Evolutionary conservation across 1,284 basidiomycete species (phyloP).

Genomic region (Tilletia indica): DNA sequence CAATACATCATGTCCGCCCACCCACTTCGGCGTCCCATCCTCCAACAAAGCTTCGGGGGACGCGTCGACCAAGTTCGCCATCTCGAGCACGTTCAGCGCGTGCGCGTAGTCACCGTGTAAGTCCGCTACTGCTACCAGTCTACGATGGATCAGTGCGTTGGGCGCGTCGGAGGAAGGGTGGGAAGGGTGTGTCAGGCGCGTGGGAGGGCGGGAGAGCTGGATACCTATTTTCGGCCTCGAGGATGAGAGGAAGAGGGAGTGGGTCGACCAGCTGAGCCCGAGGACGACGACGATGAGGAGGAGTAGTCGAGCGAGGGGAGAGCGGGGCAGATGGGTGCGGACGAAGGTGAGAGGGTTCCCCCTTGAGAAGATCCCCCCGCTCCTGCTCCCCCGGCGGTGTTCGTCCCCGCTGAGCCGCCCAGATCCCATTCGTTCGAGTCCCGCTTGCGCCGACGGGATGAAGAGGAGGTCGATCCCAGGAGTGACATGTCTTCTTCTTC

Average conservation of each 20-base stretch:
- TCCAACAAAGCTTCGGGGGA: not conserved
- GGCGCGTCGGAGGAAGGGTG: not conserved
- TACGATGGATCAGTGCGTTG: conserved; percentile 17
- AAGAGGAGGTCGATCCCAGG: no score
- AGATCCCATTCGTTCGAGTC: no score
- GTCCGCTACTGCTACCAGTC: conserved; percentile 49
- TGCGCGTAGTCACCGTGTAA: conserved; percentile 51
- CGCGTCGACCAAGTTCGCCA: conserved; percentile 34
- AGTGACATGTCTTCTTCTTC: no score
- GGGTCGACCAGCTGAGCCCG: not conserved
- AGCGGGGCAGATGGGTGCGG: not conserved
- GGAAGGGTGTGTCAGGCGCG: not conserved
- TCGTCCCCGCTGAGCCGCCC: no score
- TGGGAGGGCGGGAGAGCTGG: not conserved
- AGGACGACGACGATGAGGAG: not conserved
- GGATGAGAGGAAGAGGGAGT: not conserved
- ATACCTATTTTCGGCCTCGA: not conserved
- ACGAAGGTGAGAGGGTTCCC: no score
- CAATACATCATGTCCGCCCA: conserved; percentile 43
- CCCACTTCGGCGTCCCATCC: conserved; percentile 28
- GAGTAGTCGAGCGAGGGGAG: not conserved
- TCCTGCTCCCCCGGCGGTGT: no score
- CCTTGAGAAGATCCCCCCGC: no score
- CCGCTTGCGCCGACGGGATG: no score
- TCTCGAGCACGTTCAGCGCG: conserved; percentile 44